Conservation (phyloP, 2,329 filamentous ascomycete genomes). For the Parafenestella ontariensis region DNA sequence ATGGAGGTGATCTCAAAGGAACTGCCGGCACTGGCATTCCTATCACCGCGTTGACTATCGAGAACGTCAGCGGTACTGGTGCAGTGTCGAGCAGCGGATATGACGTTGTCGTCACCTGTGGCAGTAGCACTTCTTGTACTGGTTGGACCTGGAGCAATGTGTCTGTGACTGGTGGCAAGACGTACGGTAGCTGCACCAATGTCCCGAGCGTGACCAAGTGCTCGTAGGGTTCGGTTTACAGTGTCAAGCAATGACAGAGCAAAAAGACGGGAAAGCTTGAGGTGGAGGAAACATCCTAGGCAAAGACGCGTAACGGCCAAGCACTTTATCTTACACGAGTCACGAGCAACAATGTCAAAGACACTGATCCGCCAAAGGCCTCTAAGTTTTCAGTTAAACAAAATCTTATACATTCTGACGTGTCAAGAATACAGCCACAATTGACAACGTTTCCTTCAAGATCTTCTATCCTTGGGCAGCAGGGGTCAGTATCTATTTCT, state of each 20-base stretch:
- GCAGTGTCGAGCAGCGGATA: constrained; percentile 47
- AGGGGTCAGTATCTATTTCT: too few species aligned
- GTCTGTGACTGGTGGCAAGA: constrained; percentile 47
- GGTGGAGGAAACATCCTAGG: neutral
- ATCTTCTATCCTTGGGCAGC: too few species aligned
- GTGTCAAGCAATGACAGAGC: neutral
- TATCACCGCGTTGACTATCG: constrained; percentile 53
- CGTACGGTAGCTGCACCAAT: constrained; percentile 40
- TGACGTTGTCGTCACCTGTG: constrained; percentile 63
- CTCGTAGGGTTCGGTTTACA: constrained; percentile 6
- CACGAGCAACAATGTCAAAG: too few species aligned
- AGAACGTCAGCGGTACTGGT: constrained; percentile 50
- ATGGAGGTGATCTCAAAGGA: constrained; percentile 54
- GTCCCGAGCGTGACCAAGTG: constrained; percentile 39
- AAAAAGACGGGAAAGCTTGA: neutral
- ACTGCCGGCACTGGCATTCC: constrained; percentile 56
- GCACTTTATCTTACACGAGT: neutral
- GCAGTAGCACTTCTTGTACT: constrained; percentile 55
- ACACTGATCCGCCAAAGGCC: too few species aligned
- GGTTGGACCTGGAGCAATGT: constrained; percentile 63
- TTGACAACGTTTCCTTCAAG: too few species aligned
- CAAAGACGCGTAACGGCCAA: neutral
- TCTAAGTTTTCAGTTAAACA: too few species aligned
- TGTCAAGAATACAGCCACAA: too few species aligned
- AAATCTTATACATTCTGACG: too few species aligned